A percentile compares a stretch with the other conserved stretches of the same genome.
These are phyloP conservation scores for Ophiorrhiza pumila DNA, from an alignment of 257 asterid species.

Conservation along the genomic window DNA sequence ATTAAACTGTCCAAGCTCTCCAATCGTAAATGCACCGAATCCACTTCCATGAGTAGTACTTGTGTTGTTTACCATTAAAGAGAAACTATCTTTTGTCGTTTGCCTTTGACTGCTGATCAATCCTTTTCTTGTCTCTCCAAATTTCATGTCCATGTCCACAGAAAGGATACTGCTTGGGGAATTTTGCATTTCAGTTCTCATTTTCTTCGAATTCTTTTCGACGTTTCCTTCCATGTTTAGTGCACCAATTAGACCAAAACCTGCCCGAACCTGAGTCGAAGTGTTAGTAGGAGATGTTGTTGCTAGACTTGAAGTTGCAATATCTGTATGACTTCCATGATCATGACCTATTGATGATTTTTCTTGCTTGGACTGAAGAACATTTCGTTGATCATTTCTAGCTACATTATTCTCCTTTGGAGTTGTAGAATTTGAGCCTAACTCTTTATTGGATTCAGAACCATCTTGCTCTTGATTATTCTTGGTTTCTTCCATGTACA, in stretches of 20 bases:
- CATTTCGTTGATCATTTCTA: background rate
- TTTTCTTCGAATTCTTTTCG: slow-evolving; percentile 31
- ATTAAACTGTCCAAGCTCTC: slow-evolving; percentile 35
- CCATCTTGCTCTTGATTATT: slow-evolving; percentile 35
- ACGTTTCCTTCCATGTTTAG: slow-evolving; percentile 25
- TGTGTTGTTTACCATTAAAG: slow-evolving; percentile 17
- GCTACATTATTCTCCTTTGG: slow-evolving; percentile 21
- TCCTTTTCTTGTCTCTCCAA: slow-evolving; percentile 15
- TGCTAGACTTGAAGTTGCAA: slow-evolving; percentile 21
- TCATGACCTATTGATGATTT: slow-evolving; percentile 10
- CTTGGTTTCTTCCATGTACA: slow-evolving; percentile 72
- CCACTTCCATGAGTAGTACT: background rate
- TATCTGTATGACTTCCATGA: slow-evolving; percentile 19
- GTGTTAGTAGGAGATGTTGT: slow-evolving; percentile 18
- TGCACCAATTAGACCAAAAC: slow-evolving; percentile 33
- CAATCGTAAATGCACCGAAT: slow-evolving; percentile 21
- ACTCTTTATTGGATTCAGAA: slow-evolving; percentile 21
- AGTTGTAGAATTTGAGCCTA: slow-evolving; percentile 17
- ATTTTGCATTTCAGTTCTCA: slow-evolving; percentile 27
- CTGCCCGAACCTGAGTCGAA: slow-evolving; percentile 12
- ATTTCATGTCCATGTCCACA: slow-evolving; percentile 32
- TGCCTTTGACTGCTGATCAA: slow-evolving; percentile 12
- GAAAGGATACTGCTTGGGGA: slow-evolving; percentile 36
- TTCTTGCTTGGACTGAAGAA: slow-evolving; percentile 24
- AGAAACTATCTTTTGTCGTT: slow-evolving; percentile 22